Evolutionary conservation across 192 early-diverging fungal genomes (phyloP).

Genomic region (Allomyces macrogynus): DNA sequence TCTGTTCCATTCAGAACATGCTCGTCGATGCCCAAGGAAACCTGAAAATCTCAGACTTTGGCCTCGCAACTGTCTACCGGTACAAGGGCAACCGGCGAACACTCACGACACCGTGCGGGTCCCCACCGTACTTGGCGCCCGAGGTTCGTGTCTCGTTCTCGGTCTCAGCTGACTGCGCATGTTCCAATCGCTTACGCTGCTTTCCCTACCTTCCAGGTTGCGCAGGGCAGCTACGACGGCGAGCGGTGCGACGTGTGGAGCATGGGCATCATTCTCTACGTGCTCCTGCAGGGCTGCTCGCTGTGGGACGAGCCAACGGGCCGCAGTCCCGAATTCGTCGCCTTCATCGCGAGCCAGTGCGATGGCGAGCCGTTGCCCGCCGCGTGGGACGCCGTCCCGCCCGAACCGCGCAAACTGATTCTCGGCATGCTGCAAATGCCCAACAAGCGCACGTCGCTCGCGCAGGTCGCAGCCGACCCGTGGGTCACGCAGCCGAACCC

Average conservation of each 20-base stretch:
- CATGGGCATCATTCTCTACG: conserved; percentile 46
- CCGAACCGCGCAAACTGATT: conserved; percentile 8
- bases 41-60: conserved; percentile 54
- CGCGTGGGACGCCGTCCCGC: conserved; percentile 18
- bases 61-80: conserved; percentile 42
- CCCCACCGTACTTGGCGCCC: conserved; percentile 48
- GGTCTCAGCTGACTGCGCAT: not conserved
- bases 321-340: conserved; percentile 33
- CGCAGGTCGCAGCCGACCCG: conserved; percentile 1
- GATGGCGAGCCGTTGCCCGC: conserved; percentile 27
- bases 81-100: conserved; percentile 27
- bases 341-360: conserved; percentile 16
- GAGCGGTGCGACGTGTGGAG: conserved; percentile 47
- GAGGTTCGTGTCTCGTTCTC: conserved; percentile 12
- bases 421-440: not conserved
- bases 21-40: conserved; percentile 31
- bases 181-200: not conserved
- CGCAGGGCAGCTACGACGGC: conserved; percentile 31
- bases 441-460: not conserved
- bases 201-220: conserved; percentile 15
- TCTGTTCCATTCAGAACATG: conserved; percentile 15
- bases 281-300: conserved; percentile 45
- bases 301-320: conserved; percentile 45
- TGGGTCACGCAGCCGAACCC: conserved; percentile 23
- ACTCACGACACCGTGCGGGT: conserved; percentile 46